A percentile compares a stretch with the other conserved stretches of the same genome.
Conservation (phyloP, 164 flowering plant genomes). For the Warburgia ugandensis region DNA sequence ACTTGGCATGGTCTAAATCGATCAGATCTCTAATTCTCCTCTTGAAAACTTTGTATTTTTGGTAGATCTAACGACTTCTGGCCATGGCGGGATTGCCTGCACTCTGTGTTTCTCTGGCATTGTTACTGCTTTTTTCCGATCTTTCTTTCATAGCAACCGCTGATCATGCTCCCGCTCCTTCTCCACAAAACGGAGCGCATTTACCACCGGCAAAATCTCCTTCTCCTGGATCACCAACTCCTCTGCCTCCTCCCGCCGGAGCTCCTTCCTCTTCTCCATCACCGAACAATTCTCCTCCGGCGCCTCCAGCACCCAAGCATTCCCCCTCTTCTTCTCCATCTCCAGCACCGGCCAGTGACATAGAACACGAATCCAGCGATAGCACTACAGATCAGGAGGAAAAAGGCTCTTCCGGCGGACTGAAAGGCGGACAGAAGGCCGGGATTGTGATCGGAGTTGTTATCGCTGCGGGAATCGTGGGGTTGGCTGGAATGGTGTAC, state of each 20-base stretch:
- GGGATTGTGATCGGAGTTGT: slow-evolving; percentile 31
- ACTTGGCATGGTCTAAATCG: background rate
- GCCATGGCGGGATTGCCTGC: slow-evolving; percentile 15
- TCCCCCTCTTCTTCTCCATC: slow-evolving; percentile 15
- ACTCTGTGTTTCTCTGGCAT: slow-evolving; percentile 2
- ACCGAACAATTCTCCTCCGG: background rate
- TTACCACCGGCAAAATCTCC: slow-evolving; percentile 1
- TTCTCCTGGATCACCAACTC: background rate
- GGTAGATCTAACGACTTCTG: background rate
- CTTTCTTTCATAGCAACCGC: slow-evolving; percentile 2
- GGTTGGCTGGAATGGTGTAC: slow-evolving; percentile 22
- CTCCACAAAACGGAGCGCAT: slow-evolving; percentile 7
- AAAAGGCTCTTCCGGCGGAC: slow-evolving; percentile 11
- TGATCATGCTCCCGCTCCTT: slow-evolving; percentile 10
- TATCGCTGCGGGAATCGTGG: slow-evolving; percentile 18
- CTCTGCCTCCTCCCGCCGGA: slow-evolving; percentile 1
- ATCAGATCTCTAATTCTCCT: background rate
- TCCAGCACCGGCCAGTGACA: background rate
- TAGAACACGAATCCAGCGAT: background rate
- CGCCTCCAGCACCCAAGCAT: slow-evolving; percentile 6
- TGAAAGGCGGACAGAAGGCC: slow-evolving; percentile 30
- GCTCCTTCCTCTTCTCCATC: slow-evolving; percentile 4
- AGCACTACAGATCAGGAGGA: background rate
- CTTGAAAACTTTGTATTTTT: background rate
- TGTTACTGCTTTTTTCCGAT: slow-evolving; percentile 8